Percentiles rank a stretch among this genome's conserved stretches.
These are phyloP conservation scores for Papilionanthe hybrid DNA, from an alignment of 116 monocot species.

Conservation along the genomic window DNA sequence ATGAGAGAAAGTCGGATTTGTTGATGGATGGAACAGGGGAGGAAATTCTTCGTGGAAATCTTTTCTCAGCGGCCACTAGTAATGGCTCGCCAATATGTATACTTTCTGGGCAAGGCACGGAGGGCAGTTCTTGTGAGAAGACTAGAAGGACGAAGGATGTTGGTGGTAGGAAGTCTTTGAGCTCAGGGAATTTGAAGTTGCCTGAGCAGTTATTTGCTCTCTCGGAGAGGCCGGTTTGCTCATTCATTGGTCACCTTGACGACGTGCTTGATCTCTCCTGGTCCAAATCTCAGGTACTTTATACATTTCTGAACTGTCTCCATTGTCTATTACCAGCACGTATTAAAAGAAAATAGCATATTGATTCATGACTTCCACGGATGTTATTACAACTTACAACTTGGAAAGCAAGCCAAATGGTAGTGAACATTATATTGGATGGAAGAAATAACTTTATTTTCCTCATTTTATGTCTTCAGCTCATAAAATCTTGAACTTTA, in stretches of 20 bases:
- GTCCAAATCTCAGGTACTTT: conserved; percentile 81
- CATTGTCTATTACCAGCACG: background rate
- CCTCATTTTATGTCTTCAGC: background rate
- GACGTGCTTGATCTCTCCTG: conserved; percentile 97
- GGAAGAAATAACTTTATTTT: background rate
- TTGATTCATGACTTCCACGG: background rate
- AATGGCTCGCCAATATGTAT: conserved; percentile 35
- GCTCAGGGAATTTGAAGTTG: conserved; percentile 52
- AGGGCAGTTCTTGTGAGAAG: conserved; percentile 48
- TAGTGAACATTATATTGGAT: background rate
- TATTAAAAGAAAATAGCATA: background rate
- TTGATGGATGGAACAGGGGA: conserved; percentile 11
- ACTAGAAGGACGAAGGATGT: conserved; percentile 46
- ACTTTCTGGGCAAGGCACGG: conserved; percentile 27
- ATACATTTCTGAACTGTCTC: background rate
- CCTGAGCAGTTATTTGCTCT: conserved; percentile 66
- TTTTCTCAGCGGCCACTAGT: conserved; percentile 15
- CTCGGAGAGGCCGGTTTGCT: conserved; percentile 60
- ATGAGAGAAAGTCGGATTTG: conserved; percentile 32
- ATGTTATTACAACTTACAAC: background rate
- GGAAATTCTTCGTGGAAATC: conserved; percentile 25
- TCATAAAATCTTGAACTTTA: background rate
- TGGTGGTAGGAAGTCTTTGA: conserved; percentile 47
- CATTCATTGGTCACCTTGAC: conserved; percentile 68
- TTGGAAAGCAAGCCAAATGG: background rate